Percentiles rank a stretch among this genome's conserved stretches.
phyloP scores from a whole-genome alignment of 1,139 yeast species.

The Maudiozyma humilis region DNA sequence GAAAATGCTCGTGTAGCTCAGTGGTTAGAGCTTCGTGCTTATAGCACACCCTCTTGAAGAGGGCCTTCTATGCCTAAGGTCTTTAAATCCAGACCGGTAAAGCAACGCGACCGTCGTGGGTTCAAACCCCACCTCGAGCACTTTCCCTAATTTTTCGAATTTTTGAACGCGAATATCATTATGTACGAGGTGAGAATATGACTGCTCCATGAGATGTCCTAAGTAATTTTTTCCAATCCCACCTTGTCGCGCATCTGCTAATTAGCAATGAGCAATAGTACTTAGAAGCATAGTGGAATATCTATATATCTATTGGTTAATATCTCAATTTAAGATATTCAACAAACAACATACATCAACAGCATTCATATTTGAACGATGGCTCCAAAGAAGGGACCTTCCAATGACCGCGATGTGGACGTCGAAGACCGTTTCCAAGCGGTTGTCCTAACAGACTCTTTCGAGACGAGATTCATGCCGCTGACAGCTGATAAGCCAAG shows the following conservation, averaged over 20 bases:
- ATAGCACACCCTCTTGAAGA: constrained; percentile 33
- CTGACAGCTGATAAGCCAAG: constrained; percentile 77
- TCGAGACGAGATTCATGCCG: constrained; percentile 87
- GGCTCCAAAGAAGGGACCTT: constrained; percentile 19
- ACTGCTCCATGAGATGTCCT: not conserved
- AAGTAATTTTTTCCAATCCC: not conserved
- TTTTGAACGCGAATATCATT: not conserved
- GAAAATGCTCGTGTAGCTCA: constrained; percentile 43
- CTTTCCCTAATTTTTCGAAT: constrained; percentile 27
- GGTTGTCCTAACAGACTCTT: constrained; percentile 86
- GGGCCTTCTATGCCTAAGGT: constrained; percentile 5
- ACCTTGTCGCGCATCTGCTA: not conserved
- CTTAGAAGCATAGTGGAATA: not conserved
- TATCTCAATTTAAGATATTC: too few relatives aligned
- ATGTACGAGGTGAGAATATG: not conserved
- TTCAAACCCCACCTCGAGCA: constrained; percentile 47
- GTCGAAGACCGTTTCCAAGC: constrained; percentile 83
- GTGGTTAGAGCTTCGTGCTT: constrained; percentile 48
- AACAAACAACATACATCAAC: too few relatives aligned
- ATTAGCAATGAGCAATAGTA: not conserved
- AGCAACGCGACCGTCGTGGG: constrained; percentile 48
- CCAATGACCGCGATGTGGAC: constrained; percentile 47
- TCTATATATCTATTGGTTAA: not conserved
- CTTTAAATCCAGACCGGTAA: constrained; percentile 8
- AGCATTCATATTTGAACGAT: constrained; percentile 6